Base-by-base conservation (phyloP, 2,329 filamentous ascomycete genomes). In the Aspergillus caelatus region DNA sequence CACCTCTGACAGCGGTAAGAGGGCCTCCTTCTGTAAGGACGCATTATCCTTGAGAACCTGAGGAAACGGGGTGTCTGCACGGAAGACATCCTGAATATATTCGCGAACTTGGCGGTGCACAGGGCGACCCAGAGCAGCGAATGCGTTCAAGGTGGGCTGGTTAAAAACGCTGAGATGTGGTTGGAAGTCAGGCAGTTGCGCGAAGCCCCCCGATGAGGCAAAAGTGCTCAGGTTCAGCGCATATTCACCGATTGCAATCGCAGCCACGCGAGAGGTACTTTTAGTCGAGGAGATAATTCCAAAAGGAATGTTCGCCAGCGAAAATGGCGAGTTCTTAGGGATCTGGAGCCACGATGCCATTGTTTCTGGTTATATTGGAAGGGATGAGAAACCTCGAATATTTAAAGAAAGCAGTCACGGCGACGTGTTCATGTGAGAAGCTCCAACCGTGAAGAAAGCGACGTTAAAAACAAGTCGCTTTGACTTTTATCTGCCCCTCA, bases 241-340 rank as follows among this genome's bases (percentile, higher is more conserved):
- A 76, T 91, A 81, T 36, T 89, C 84, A 56, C 91, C 92, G 69
- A 95, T 90, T 11, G 91, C 91, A 64, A 91, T 80, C 16, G 90
- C 91, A 11, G 88, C 84, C 32, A 88, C 88, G 1, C 84, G 89
- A 30, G 82, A 82, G 12, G 82, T 71, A 63, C 86, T 82, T 7
- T 82, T 76, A 3, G 82, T 67, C 0, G 89, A 90, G 34, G 88
- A 90, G 73, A 95, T 91, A 80, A 95, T 88, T 71, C 92, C 92
- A 72, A 94, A 94, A 1, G 92, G 92, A 60, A 95, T 89, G 74
- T 95, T 95, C 72, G 89, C 87, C 58, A 94, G 80, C 10, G 91
- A 92, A 78, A 93, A 93, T 71, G 88, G 87, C 62, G 86, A 89
- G 62, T 82, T 80, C 58, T 81, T 80, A 54, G 87, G 85, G 63